Percentiles rank a stretch among this genome's conserved stretches.
phyloP scores from a whole-genome alignment of 2,329 filamentous ascomycete species.

The Monilinia laxa region DNA sequence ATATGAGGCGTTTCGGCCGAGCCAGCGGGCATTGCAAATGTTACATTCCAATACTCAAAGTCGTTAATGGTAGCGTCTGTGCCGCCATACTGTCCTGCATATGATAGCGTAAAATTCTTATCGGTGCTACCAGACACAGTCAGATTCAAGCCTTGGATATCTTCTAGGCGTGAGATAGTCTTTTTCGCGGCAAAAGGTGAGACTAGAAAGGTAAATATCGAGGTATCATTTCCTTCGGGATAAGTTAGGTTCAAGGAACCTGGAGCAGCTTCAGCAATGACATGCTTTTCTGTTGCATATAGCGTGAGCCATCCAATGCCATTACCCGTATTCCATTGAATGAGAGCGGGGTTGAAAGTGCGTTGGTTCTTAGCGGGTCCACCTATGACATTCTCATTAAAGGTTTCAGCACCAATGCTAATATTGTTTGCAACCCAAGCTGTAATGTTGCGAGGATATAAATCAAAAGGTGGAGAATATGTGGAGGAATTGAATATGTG shows the following conservation, averaged over 20 bases:
- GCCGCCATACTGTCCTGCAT: constrained; percentile 5
- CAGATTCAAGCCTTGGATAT: constrained; percentile 50
- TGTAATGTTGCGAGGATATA: constrained; percentile 56
- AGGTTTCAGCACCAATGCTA: constrained; percentile 60
- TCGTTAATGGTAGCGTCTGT: constrained; percentile 12
- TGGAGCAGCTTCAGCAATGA: constrained; percentile 46
- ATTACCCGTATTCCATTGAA: constrained; percentile 54
- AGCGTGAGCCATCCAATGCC: constrained; percentile 42
- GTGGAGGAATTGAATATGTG: constrained; percentile 53
- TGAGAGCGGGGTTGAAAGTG: constrained; percentile 59
- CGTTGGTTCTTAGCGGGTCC: constrained; percentile 52
- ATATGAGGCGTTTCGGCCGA: constrained; percentile 3
- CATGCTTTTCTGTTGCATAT: constrained; percentile 42
- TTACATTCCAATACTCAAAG: constrained; percentile 18
- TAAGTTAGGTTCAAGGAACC: constrained; percentile 52
- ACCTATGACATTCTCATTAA: constrained; percentile 55
- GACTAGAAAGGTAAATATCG: constrained; percentile 52
- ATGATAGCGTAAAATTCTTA: constrained; percentile 14
- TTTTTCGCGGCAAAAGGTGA: constrained; percentile 48
- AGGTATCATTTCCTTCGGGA: constrained; percentile 50
- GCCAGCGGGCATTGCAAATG: constrained; percentile 1
- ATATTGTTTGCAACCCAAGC: constrained; percentile 57
- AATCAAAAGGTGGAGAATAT: constrained; percentile 59
- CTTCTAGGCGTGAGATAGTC: constrained; percentile 48
- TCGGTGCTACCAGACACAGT: constrained; percentile 40